Conservation (phyloP, 1,284 basidiomycete species). For the Irpex lacteus region DNA sequence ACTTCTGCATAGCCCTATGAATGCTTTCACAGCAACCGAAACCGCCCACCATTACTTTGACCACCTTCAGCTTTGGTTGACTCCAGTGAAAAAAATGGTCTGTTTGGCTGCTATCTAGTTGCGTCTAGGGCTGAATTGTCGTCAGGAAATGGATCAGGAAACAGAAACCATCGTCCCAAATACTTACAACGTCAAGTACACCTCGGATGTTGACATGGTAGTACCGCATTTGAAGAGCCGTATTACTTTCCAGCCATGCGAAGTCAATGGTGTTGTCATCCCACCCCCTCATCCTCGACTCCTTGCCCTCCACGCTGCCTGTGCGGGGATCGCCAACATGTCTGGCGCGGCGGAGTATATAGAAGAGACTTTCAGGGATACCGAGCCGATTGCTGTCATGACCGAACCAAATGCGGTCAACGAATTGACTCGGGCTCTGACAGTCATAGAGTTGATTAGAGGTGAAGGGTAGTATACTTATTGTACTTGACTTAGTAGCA, state of each 20-base stretch:
- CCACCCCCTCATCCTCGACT: background rate
- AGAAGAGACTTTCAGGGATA: background rate
- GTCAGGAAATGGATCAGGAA: background rate
- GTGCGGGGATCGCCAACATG: background rate
- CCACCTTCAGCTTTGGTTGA: background rate
- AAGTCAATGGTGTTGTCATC: background rate
- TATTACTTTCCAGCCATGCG: background rate
- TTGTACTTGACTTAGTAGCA: too few relatives aligned
- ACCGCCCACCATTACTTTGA: background rate
- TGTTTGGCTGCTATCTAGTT: background rate
- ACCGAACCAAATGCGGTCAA: background rate
- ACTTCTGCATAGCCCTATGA: background rate
- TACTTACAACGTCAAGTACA: background rate
- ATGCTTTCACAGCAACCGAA: background rate
- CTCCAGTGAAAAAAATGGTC: background rate
- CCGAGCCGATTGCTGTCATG: background rate
- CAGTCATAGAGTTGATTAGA: too few relatives aligned
- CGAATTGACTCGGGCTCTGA: too few relatives aligned
- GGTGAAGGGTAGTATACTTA: too few relatives aligned
- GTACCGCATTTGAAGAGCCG: background rate
- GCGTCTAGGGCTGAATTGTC: background rate
- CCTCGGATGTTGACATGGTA: background rate
- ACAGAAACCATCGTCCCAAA: background rate
- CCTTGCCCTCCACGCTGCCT: background rate
- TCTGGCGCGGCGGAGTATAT: background rate